Evolutionary conservation across 495 filamentous ascomycete genomes (phyloP).

Genomic region (Lasiosphaeria ovina): DNA sequence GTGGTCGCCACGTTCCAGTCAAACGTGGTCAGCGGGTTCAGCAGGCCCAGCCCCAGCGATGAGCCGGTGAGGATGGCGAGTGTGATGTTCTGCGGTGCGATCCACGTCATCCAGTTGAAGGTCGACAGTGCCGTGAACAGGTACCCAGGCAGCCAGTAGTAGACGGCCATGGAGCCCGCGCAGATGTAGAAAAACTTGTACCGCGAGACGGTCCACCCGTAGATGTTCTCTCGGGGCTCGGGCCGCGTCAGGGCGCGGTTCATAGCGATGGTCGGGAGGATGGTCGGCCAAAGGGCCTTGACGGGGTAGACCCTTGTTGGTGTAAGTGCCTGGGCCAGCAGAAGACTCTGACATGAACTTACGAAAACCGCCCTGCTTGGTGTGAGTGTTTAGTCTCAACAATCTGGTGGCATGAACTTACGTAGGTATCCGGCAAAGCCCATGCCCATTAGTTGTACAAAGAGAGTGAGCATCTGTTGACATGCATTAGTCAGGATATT

Average conservation of each 20-base stretch:
- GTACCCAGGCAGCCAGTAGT: slow-evolving; percentile 40
- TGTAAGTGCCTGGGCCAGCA: too few species aligned
- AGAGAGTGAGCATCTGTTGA: slow-evolving; percentile 28
- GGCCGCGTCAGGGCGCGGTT: slow-evolving; percentile 30
- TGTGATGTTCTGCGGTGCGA: slow-evolving; percentile 34
- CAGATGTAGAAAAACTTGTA: slow-evolving; percentile 39
- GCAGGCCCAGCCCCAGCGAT: slow-evolving; percentile 26
- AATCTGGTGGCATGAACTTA: slow-evolving; percentile 33
- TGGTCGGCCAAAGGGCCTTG: slow-evolving; percentile 31
- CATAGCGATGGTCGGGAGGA: slow-evolving; percentile 33
- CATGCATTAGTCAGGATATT: too few species aligned
- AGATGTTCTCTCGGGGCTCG: slow-evolving; percentile 26
- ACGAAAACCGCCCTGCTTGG: too few species aligned
- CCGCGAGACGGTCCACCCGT: slow-evolving; percentile 41
- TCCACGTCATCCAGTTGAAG: slow-evolving; percentile 46
- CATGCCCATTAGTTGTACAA: slow-evolving; percentile 45
- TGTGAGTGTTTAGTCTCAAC: too few species aligned
- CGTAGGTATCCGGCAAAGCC: slow-evolving; percentile 46
- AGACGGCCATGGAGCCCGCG: slow-evolving; percentile 30
- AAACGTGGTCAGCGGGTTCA: slow-evolving; percentile 36
- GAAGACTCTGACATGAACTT: too few species aligned
- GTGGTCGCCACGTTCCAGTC: slow-evolving; percentile 36
- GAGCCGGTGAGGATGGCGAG: slow-evolving; percentile 32
- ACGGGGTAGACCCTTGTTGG: slow-evolving; percentile 37
- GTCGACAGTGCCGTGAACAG: slow-evolving; percentile 36